phyloP scores from a whole-genome alignment of 163 green algal species.

The Chlorella variabilis region DNA sequence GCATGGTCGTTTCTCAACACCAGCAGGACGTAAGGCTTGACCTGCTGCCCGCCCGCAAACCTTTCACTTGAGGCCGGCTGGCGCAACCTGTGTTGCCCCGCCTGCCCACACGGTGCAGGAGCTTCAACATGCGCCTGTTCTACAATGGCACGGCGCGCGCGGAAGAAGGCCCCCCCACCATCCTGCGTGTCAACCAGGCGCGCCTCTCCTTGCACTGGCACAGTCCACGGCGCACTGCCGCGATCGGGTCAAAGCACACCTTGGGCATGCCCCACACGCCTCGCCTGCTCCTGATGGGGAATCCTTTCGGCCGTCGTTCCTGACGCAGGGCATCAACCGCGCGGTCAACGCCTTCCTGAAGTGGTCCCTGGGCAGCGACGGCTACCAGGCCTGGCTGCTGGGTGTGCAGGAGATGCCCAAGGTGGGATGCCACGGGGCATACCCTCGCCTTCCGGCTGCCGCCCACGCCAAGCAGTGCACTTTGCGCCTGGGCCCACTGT shows the following conservation, averaged over 20 bases:
- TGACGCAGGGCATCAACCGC: constrained; percentile 60
- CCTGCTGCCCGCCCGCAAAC: not conserved
- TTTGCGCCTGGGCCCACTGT: too few species aligned
- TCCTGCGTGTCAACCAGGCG: constrained; percentile 48
- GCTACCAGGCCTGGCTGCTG: constrained; percentile 57
- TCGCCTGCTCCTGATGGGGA: not conserved
- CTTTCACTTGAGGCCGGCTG: not conserved
- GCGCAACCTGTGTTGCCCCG: not conserved
- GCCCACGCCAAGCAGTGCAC: too few species aligned
- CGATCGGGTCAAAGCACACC: too few species aligned
- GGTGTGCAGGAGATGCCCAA: constrained; percentile 85
- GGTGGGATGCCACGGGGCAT: too few species aligned
- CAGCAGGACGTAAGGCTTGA: not conserved
- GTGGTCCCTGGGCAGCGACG: constrained; percentile 39
- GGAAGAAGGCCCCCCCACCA: constrained; percentile 15
- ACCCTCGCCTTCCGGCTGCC: too few species aligned
- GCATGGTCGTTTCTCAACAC: constrained; percentile 58
- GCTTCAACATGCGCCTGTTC: not conserved
- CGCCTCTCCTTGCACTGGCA: not conserved
- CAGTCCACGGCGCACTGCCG: too few species aligned
- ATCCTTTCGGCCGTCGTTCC: not conserved
- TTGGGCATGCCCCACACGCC: not conserved
- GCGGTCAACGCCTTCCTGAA: constrained; percentile 69
- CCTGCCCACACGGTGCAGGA: not conserved
- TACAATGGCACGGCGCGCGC: constrained; percentile 25